Evolutionary conservation across 1,284 basidiomycete species (phyloP), one percentile per base, ranked within the genome.

Genomic region (Cystobasidiaceae sp.): DNA sequence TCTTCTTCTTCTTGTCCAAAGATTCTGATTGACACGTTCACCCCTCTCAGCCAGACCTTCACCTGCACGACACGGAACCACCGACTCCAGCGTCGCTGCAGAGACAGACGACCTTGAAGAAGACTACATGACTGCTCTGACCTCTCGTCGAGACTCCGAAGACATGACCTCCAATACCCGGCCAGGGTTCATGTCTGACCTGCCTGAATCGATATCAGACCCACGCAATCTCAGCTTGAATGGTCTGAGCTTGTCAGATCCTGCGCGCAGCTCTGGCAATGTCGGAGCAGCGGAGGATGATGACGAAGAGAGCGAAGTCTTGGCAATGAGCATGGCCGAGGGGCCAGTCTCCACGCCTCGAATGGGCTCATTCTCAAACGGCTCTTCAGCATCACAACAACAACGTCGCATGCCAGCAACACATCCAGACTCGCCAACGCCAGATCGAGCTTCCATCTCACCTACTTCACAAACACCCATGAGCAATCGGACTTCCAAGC

Each of bases 61-160:
- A n/a, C n/a, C n/a, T n/a, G n/a, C n/a, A n/a, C 37, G 50, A 52
- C 50, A 34, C 32, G 50, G n/a, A 17, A 52, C 37, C 17, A 33
- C 41, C 50, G 21, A 32, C 50, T 39, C 50, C 23, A n/a, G n/a
- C n/a, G 13, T 52, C 41, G 19, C 50, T 33, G n/a, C 23, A 37
- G 50, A 52, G 33, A 30, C 27, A 43, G 49, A 64, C 34, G 61
- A 64, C 19, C 19, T 43, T 25, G 61, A 64, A 30, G 61, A 64
- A 49, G 61, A 64, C 34, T 64, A 64, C 61, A 64, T 64, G 61
- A 64, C 61, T 2, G 61, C 61, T n/a, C 32, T 45, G 1, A 64
- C 61, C 1, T 64, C 61, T 8, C 61, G 32, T 32, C 51, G 61
- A 23, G 61, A 64, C 41, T 64, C 61, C 2, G 56, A 56, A 33